Evolutionary conservation across 495 filamentous ascomycete genomes (phyloP), one percentile per base, ranked within the genome.

Genomic region (Cercophora newfieldiana): DNA sequence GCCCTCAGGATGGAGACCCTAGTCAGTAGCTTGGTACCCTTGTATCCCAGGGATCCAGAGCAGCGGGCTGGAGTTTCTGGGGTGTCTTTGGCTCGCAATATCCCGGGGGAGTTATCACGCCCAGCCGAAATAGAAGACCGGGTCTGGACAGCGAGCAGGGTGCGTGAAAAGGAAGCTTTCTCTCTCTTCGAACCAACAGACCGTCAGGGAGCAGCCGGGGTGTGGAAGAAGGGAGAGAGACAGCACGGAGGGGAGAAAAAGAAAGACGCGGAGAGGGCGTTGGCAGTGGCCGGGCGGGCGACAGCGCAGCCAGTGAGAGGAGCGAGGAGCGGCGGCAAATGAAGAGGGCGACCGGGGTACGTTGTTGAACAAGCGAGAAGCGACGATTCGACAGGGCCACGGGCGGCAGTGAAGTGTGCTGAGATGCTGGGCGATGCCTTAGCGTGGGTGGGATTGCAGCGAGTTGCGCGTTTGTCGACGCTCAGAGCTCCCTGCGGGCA

Each of bases 331-430:
- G 71, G 71, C 72, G 70, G 66, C 72, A 76, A 76, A 72, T 69
- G 49, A 71, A 62, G 66, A 69, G 33, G 30, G 22, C 58, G 37
- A 58, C 59, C 50, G 56, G 33, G 64, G 68, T 69, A 55, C 66
- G 66, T 64, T 49, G 47, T 54, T 28, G 50, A 65, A 71, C 73
- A 74, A 73, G 73, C 69, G 73, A 75, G 67, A 68, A 72, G 66
- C 69, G 68, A 73, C 72, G 68, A 68, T 65, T 72, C 63, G 74
- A 71, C 75, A 75, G 72, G 72, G 70, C 68, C 59, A 55, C 37
- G 65, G 66, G 75, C 75, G 73, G 75, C 71, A 69, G 71, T 72
- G 72, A 66, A 66, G 54, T 72, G 74, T 75, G 74, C 74, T 73
- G 72, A 72, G 66, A 68, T 73, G 66, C 59, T 65, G 68, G 56